Evolutionary conservation across 441 rosid species (phyloP), one percentile per base, ranked within the genome.

Genomic region (Cnidoscolus chayamansa): DNA sequence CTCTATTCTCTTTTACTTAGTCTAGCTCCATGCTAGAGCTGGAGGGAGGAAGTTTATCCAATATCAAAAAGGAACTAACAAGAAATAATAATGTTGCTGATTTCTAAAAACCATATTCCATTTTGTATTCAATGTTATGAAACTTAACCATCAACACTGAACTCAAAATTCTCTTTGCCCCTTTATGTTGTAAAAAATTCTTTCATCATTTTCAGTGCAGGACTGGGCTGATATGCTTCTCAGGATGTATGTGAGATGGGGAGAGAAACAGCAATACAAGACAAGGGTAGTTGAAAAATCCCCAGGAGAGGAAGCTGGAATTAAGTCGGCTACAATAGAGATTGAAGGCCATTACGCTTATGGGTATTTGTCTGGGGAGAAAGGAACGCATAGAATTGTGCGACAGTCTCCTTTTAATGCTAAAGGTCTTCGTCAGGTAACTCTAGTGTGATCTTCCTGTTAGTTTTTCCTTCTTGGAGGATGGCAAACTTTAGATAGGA

Each of bases 221-320:
- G 97, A 94, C 82, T 94, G 98, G 97, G 96, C 98, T 51, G 98
- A 92, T 77, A 94, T 94, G 94, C 89, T 94, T 79, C 94, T 90
- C 64, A 85, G 97, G 83, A 94, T 94, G 98, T 94, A 92, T 69
- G 63, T 84, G 81, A 94, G 98, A 78, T 94, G 98, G 98, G 97
- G 92, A 76, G 97, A 94, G 86, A 94, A 92, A 79, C 98, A 89
- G 61, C 64, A 84, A 64, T 92, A 94, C 80, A 92, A 89, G 85
- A 83, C 92, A n/a, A 86, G 81, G 72, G 86, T 94, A 35, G 97
- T 92, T 81, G 98, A 92, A 76, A 92, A 84, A 84, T 94, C 97
- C 13, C 72, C 81, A 53, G 98, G 97, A 79, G 97, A 94, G 75
- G 97, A 94, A 86, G 98, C 98, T 56, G 98, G 98, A 76, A 90